Base-by-base conservation (phyloP, 176 grass and related monocot species). In the Echinochloa phyllopogon region DNA sequence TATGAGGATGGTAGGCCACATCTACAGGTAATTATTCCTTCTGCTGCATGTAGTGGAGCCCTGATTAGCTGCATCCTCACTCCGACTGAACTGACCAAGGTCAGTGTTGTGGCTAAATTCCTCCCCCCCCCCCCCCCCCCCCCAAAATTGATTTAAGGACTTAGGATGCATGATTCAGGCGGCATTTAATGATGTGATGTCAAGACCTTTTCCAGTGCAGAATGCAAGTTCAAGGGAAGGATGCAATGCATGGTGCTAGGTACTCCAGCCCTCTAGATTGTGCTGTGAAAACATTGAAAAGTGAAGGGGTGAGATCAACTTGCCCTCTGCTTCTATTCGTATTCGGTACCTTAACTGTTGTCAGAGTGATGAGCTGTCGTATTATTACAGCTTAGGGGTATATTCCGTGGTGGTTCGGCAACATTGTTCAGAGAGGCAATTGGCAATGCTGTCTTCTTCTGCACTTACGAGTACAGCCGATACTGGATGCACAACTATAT, bases 221-320 rank as follows among this genome's bases (percentile, higher is more conserved):
- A 91, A 98, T 98, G 93, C 93, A 98, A 98, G 95, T 95, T 85
- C 95, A 98, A 92, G 95, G 95, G 66, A 98, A 95, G 86, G 83
- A 91, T 68, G 21, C 80, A 69, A 79, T 67, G 36, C 86, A 78
- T 88, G 75, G 79, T 80, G 10, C 87, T 56, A 89, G 82, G 72
- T 98, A 93, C 76, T 87, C 82, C 29, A 92, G 95, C 33, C 95
- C 95, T 79, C 71, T 98, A 68, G 93, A 98, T 89, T 93, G 91
- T 85, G 95, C 89, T 80, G 37, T 86, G 24, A 98, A 95, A 93
- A 98, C 91, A 57, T 41, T 98, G 55, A 60, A 92, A 76, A 85
- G 40, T 84, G 95, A 98, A 92, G 95, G 95, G 80, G 93, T 95
- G 80, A 90, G 85, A 66, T 81, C 84, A 70, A 60, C 79, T 66